Conservation (phyloP, 352 stramenopile species). For the Globisporangium cystogenes region DNA sequence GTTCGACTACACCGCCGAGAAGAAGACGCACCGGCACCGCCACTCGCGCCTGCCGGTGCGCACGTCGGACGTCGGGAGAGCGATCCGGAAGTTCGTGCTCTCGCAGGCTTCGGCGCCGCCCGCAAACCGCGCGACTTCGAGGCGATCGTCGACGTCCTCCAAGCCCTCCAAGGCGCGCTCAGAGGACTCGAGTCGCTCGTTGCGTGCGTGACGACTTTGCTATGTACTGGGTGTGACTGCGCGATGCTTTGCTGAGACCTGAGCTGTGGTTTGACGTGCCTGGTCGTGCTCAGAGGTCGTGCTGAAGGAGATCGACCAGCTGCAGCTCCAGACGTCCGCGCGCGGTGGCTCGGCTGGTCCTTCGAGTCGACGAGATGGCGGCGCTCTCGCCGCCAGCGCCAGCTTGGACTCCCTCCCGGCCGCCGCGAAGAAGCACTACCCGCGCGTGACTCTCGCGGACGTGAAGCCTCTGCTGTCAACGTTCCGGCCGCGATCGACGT, state of each 20-base stretch:
- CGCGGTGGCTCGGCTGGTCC: slow-evolving; percentile 2
- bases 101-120: slow-evolving; percentile 16
- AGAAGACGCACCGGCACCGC: slow-evolving; percentile 2
- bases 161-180: background rate
- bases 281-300: slow-evolving; percentile 23
- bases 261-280: background rate
- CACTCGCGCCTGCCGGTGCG: slow-evolving; percentile 8
- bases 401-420: background rate
- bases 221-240: background rate
- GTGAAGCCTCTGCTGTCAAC: slow-evolving; percentile 25
- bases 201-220: no score
- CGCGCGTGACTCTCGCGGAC: slow-evolving; percentile 44
- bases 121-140: background rate
- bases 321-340: slow-evolving; percentile 20
- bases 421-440: slow-evolving; percentile 23
- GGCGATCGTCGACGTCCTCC: background rate
- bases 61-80: slow-evolving; percentile 28
- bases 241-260: background rate
- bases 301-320: slow-evolving; percentile 47
- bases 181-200: slow-evolving; percentile 6
- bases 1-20: slow-evolving; percentile 9
- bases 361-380: background rate
- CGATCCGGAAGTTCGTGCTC: slow-evolving; percentile 42
- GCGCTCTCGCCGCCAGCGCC: background rate
- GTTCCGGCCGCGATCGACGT: slow-evolving; percentile 15